These are phyloP conservation scores for Sporothrix brasiliensis DNA, from an alignment of 2,329 filamentous ascomycete species.

Conservation along the genomic window DNA sequence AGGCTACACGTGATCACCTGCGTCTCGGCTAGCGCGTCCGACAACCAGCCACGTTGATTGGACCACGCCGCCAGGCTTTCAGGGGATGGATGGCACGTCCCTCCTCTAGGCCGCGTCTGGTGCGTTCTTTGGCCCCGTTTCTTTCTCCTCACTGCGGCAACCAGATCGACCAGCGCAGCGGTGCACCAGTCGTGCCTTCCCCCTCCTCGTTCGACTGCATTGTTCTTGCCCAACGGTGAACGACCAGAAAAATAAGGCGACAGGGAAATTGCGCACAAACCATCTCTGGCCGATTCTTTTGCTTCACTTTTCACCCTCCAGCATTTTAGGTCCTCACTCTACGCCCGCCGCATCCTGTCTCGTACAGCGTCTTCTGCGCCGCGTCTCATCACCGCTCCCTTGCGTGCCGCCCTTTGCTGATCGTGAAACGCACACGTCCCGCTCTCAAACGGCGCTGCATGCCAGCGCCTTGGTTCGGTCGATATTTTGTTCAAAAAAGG, in stretches of 20 bases:
- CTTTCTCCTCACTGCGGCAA: conserved; percentile 31
- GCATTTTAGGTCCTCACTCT: neutral
- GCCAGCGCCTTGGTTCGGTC: neutral
- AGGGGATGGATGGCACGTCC: conserved; percentile 20
- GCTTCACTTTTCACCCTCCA: neutral
- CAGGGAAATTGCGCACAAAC: neutral
- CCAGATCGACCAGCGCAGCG: conserved; percentile 8
- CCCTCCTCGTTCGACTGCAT: neutral
- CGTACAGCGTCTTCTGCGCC: no score
- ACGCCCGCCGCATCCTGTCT: neutral
- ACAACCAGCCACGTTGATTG: conserved; percentile 13
- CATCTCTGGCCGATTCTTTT: conserved; percentile 1
- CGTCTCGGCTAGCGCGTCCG: conserved; percentile 19
- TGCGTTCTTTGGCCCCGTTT: conserved; percentile 3
- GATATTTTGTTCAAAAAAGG: neutral
- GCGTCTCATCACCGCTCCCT: neutral
- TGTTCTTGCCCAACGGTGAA: conserved; percentile 13
- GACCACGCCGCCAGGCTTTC: neutral
- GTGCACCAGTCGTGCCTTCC: conserved; percentile 21
- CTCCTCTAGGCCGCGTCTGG: conserved; percentile 8
- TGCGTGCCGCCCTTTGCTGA: conserved; percentile 14
- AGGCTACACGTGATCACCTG: conserved; percentile 20
- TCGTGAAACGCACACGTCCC: conserved; percentile 12
- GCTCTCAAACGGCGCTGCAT: conserved; percentile 25
- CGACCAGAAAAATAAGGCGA: neutral